phyloP scores from a whole-genome alignment of 352 stramenopile genomes.

The Globisporangium radiosum region DNA sequence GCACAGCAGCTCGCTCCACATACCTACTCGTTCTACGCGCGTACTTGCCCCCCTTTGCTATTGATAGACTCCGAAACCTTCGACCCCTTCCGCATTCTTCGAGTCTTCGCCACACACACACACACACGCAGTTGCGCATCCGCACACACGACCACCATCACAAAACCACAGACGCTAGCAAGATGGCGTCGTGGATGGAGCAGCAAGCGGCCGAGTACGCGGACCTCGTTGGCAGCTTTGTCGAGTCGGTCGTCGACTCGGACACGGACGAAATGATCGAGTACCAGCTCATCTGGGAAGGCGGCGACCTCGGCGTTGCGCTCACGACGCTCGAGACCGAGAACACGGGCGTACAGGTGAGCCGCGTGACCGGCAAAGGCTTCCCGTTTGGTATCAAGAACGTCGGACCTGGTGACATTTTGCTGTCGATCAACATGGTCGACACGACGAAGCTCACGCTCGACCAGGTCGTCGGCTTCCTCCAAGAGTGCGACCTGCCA shows the following conservation, averaged over 20 bases:
- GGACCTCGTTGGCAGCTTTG: constrained; percentile 80
- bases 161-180: too few species aligned
- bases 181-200: constrained; percentile 55
- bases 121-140: background rate
- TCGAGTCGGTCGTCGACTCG: constrained; percentile 75
- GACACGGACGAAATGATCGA: constrained; percentile 83
- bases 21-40: too few species aligned
- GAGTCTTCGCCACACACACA: background rate
- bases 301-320: constrained; percentile 74
- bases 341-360: constrained; percentile 59
- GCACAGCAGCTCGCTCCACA: too few species aligned
- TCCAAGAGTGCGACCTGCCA: constrained; percentile 80
- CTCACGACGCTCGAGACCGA: constrained; percentile 68
- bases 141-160: background rate
- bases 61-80: too few species aligned
- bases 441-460: constrained; percentile 75
- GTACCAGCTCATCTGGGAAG: constrained; percentile 88
- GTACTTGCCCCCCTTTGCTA: too few species aligned
- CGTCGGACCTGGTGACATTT: constrained; percentile 66
- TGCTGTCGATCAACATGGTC: constrained; percentile 81
- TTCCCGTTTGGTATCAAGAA: constrained; percentile 89
- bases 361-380: constrained; percentile 77
- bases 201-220: constrained; percentile 82
- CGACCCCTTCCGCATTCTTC: too few species aligned
- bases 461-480: constrained; percentile 74